phyloP scores from a whole-genome alignment of 257 asterid species.

The Fraxinus excelsior region DNA sequence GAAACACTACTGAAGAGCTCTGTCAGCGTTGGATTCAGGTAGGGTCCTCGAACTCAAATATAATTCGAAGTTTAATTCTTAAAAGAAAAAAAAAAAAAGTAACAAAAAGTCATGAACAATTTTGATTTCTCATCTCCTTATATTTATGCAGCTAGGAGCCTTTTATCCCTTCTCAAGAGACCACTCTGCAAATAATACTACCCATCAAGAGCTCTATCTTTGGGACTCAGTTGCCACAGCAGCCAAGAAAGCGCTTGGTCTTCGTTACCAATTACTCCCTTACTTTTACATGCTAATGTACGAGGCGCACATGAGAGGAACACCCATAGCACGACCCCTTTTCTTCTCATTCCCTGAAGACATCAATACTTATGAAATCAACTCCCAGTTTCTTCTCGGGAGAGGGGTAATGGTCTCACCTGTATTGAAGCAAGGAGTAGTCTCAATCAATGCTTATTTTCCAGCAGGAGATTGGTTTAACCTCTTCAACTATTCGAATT shows the following conservation, averaged over 20 bases:
- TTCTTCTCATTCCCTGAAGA: conserved; percentile 59
- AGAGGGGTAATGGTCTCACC: conserved; percentile 53
- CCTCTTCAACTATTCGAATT: conserved; percentile 41
- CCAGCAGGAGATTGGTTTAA: conserved; percentile 52
- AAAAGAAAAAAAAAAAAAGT: too few species aligned
- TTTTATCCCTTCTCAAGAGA: conserved; percentile 64
- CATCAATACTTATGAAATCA: conserved; percentile 41
- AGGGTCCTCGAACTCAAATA: background rate
- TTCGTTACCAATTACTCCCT: conserved; percentile 45
- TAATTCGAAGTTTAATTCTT: background rate
- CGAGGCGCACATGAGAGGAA: conserved; percentile 47
- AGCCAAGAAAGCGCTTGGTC: conserved; percentile 51
- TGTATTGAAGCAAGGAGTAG: conserved; percentile 36
- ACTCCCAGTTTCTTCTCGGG: conserved; percentile 48
- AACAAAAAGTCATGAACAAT: background rate
- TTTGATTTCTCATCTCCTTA: background rate
- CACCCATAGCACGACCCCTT: conserved; percentile 48
- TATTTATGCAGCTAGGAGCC: conserved; percentile 51
- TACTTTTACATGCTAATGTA: conserved; percentile 50
- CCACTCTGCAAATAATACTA: conserved; percentile 33
- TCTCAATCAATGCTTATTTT: conserved; percentile 41
- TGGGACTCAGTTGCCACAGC: conserved; percentile 56
- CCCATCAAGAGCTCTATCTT: conserved; percentile 46
- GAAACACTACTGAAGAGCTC: conserved; percentile 52
- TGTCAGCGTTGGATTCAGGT: conserved; percentile 59